Conservation (phyloP, 495 filamentous ascomycete genomes). For the Lindgomyces ingoldianus region DNA sequence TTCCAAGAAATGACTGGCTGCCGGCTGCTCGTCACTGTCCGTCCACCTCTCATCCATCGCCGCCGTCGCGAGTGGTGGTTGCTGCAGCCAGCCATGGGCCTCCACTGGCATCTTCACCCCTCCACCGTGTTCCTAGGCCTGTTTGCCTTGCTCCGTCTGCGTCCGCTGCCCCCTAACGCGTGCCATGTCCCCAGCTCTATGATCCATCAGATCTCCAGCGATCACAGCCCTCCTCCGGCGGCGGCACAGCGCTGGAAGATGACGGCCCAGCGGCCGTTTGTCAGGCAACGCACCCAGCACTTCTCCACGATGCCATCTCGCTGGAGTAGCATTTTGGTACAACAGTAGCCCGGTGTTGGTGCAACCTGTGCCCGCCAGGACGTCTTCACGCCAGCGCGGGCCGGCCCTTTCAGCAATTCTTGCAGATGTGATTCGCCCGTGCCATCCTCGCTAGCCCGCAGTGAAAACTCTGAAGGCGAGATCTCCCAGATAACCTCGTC, state of each 20-base stretch:
- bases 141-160: conserved; percentile 18
- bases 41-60: neutral
- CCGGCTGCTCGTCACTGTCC: neutral
- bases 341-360: conserved; percentile 9
- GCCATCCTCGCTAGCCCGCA: conserved; percentile 9
- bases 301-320: neutral
- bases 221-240: conserved; percentile 7
- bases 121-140: conserved; percentile 7
- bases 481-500: neutral
- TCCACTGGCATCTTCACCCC: neutral
- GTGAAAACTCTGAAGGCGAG: conserved; percentile 27
- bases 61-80: conserved; percentile 1
- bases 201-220: neutral
- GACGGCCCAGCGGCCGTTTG: conserved; percentile 16
- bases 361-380: neutral
- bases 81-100: conserved; percentile 27
- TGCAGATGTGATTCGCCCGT: conserved; percentile 11
- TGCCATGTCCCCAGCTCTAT: neutral
- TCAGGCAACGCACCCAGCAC: neutral
- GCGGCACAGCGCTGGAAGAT: neutral
- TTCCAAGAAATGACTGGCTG: conserved; percentile 17
- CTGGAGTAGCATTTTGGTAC: neutral
- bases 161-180: neutral
- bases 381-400: conserved; percentile 12
- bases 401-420: conserved; percentile 15